These are phyloP conservation scores for Logfia minima DNA, from an alignment of 129 eudicot genomes.

Conservation along the genomic window DNA sequence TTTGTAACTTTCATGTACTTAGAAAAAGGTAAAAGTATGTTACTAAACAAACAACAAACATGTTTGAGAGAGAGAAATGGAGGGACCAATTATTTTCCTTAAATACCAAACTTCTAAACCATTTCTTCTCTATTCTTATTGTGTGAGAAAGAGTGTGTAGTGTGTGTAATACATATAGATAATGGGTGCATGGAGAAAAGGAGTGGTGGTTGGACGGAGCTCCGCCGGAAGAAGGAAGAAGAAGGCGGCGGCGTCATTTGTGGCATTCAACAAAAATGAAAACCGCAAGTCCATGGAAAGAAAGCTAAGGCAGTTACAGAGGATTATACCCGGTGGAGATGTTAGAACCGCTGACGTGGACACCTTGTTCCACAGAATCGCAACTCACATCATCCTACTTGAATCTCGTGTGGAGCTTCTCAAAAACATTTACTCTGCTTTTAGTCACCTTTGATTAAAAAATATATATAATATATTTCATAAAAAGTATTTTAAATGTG, in stretches of 20 bases:
- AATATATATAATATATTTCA: background rate
- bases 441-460: background rate
- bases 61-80: background rate
- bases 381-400: constrained; percentile 34
- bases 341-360: constrained; percentile 14
- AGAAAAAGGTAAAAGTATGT: no score
- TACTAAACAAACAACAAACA: background rate
- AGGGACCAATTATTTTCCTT: constrained; percentile 18
- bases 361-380: constrained; percentile 36
- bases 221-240: constrained; percentile 19
- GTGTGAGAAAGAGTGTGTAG: constrained; percentile 9
- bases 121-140: constrained; percentile 3
- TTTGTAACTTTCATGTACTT: background rate
- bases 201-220: constrained; percentile 38
- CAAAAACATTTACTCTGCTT: constrained; percentile 22
- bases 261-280: constrained; percentile 17
- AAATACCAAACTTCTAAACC: constrained; percentile 26
- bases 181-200: constrained; percentile 36
- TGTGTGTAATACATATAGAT: background rate
- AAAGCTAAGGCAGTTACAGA: constrained; percentile 32
- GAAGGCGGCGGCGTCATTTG: constrained; percentile 25
- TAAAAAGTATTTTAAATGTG: background rate
- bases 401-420: constrained; percentile 35
- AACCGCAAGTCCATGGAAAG: constrained; percentile 30
- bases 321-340: constrained; percentile 35